These are phyloP conservation scores for Medicago lupulina DNA, from an alignment of 306 rosid genomes.

Conservation along the genomic window DNA sequence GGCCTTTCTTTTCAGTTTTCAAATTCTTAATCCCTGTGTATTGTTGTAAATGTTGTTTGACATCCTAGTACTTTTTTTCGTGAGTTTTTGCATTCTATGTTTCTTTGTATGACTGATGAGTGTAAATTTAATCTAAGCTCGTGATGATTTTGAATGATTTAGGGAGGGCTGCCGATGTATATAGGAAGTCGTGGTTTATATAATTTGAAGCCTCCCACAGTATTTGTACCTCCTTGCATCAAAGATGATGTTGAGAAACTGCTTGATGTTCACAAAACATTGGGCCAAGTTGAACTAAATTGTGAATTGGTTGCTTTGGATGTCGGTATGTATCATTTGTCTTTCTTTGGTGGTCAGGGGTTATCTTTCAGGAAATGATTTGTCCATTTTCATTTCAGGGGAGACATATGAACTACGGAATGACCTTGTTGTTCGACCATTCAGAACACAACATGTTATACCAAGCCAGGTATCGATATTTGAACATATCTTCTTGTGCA, in stretches of 20 bases:
- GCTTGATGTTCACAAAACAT: conserved; percentile 76
- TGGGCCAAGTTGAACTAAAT: conserved; percentile 86
- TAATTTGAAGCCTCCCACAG: conserved; percentile 84
- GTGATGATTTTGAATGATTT: conserved; percentile 37
- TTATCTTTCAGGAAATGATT: conserved; percentile 39
- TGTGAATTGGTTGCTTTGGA: conserved; percentile 87
- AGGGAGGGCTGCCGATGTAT: conserved; percentile 98
- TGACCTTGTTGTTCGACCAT: conserved; percentile 93
- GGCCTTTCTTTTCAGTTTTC: conserved; percentile 22
- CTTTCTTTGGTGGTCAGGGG: conserved; percentile 25
- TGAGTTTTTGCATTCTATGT: conserved; percentile 20
- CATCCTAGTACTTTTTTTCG: conserved; percentile 14
- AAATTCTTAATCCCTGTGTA: background rate
- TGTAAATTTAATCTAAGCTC: conserved; percentile 26
- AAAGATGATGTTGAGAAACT: conserved; percentile 88
- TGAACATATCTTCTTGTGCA: conserved; percentile 1
- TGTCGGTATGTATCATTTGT: conserved; percentile 66
- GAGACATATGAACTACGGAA: conserved; percentile 92
- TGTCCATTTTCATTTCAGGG: conserved; percentile 62
- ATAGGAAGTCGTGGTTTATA: conserved; percentile 91
- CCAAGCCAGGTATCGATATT: conserved; percentile 81
- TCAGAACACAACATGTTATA: conserved; percentile 84
- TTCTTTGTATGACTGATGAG: conserved; percentile 4
- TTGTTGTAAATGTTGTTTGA: conserved; percentile 6
- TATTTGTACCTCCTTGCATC: conserved; percentile 91